These are phyloP conservation scores for Myochromella boudieri DNA, from an alignment of 768 basidiomycete genomes.

Conservation along the genomic window DNA sequence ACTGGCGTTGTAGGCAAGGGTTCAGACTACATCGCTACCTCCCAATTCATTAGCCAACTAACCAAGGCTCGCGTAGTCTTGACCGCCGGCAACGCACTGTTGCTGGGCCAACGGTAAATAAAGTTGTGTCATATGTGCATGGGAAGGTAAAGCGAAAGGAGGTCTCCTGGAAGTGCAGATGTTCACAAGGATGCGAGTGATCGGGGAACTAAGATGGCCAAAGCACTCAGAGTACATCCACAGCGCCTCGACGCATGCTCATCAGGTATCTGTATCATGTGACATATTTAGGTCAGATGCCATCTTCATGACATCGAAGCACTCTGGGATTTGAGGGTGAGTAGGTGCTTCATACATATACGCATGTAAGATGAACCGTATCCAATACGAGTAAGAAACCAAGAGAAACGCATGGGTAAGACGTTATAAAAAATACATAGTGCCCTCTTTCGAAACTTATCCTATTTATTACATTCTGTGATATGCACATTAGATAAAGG, in stretches of 20 bases:
- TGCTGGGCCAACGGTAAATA: conserved; percentile 1
- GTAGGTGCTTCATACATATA: not conserved
- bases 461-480: no score
- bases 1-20: not conserved
- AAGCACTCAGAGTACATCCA: conserved; percentile 1
- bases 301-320: conserved; percentile 12
- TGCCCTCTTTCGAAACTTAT: no score
- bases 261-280: conserved; percentile 13
- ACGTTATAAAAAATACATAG: no score
- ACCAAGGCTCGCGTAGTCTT: not conserved
- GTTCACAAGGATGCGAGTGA: conserved; percentile 4
- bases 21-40: not conserved
- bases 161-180: not conserved
- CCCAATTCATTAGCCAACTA: not conserved
- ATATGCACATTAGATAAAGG: not conserved
- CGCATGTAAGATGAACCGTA: not conserved
- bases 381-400: not conserved
- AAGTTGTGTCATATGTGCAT: not conserved
- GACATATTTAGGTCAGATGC: conserved; percentile 10
- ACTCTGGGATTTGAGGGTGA: not conserved
- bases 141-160: not conserved
- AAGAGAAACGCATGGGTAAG: not conserved
- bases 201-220: conserved; percentile 10
- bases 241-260: conserved; percentile 16
- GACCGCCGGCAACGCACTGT: not conserved